These are phyloP conservation scores for Pichia thaimueangensis DNA, from an alignment of 805 yeast species.

Conservation along the genomic window DNA sequence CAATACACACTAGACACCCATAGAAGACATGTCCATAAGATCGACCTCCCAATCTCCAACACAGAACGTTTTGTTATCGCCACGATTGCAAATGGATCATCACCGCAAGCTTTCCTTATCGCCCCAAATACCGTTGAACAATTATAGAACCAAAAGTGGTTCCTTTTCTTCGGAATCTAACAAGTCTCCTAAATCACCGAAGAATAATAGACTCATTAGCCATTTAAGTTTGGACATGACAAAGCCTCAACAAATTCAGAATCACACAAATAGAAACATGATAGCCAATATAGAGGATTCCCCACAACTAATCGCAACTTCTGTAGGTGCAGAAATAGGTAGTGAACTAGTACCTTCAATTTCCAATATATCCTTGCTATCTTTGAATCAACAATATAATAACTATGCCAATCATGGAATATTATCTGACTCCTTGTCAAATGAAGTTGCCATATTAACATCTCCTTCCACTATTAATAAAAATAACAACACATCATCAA, in stretches of 20 bases:
- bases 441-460: neutral
- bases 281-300: conserved; percentile 15
- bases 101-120: conserved; percentile 3
- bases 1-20: neutral
- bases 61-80: neutral
- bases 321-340: conserved; percentile 30
- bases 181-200: conserved; percentile 1
- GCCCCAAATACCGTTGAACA: neutral
- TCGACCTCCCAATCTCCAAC: conserved; percentile 5
- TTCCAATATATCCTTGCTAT: conserved; percentile 31
- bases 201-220: neutral
- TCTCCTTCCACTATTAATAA: neutral
- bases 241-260: neutral
- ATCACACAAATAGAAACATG: neutral
- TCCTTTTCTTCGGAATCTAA: conserved; percentile 4
- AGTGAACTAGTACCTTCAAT: conserved; percentile 31
- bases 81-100: neutral
- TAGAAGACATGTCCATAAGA: conserved; percentile 3
- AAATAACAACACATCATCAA: neutral
- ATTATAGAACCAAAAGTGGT: neutral
- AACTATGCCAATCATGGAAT: neutral
- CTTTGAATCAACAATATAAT: conserved; percentile 24
- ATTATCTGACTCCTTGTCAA: neutral
- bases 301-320: conserved; percentile 31
- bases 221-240: conserved; percentile 2